phyloP scores from a whole-genome alignment of 2,329 filamentous ascomycete genomes.

The Alternaria sp. region DNA sequence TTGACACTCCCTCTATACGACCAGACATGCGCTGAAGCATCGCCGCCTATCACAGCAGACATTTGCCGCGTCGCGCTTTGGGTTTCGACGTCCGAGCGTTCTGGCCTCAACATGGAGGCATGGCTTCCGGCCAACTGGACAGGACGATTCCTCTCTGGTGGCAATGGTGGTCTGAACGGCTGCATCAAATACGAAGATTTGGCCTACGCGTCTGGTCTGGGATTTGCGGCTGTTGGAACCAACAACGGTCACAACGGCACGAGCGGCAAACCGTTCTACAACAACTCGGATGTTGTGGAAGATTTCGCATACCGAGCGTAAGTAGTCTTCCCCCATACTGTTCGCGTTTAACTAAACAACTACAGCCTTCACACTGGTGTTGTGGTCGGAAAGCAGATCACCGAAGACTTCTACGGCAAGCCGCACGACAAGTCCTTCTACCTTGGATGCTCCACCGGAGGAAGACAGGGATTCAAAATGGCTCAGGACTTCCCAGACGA shows the following conservation, averaged over 20 bases:
- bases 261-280: constrained; percentile 57
- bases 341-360: constrained; percentile 1
- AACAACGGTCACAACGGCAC: constrained; percentile 57
- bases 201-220: constrained; percentile 50
- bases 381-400: constrained; percentile 53
- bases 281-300: constrained; percentile 56
- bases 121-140: constrained; percentile 57
- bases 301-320: constrained; percentile 60
- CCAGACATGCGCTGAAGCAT: constrained; percentile 48
- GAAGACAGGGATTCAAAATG: constrained; percentile 49
- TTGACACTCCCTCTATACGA: constrained; percentile 52
- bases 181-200: constrained; percentile 53
- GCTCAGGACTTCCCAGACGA: constrained; percentile 48
- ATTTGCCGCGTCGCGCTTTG: constrained; percentile 54
- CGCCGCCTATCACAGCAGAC: constrained; percentile 46
- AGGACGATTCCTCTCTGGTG: constrained; percentile 45
- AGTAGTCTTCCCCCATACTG: constrained; percentile 5
- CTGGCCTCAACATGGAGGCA: constrained; percentile 55
- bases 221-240: constrained; percentile 53
- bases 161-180: constrained; percentile 55
- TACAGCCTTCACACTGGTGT: constrained; percentile 44
- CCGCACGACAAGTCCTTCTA: constrained; percentile 54
- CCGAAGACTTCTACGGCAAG: constrained; percentile 52
- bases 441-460: constrained; percentile 50
- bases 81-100: constrained; percentile 52